These are phyloP conservation scores for Elymus sibiricus DNA, from an alignment of 176 grass and related monocot species.

Conservation along the genomic window DNA sequence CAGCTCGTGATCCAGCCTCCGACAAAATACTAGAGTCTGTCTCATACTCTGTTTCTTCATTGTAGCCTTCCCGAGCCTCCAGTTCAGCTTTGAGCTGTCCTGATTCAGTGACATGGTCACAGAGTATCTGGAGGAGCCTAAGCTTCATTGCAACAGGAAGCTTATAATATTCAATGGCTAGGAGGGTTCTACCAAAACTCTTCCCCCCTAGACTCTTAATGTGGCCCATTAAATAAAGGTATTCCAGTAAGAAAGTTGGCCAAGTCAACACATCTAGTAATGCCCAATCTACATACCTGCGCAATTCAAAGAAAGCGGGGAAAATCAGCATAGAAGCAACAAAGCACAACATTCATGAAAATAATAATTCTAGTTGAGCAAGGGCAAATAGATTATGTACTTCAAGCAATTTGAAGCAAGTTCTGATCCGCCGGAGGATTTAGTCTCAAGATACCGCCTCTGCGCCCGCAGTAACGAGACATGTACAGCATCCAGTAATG, in stretches of 20 bases:
- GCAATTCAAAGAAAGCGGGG: conserved; percentile 13
- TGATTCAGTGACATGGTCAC: conserved; percentile 77
- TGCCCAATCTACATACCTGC: conserved; percentile 81
- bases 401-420: conserved; percentile 82
- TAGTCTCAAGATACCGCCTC: conserved; percentile 64
- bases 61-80: conserved; percentile 68
- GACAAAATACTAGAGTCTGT: conserved; percentile 19
- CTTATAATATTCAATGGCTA: conserved; percentile 68
- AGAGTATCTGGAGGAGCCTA: conserved; percentile 82
- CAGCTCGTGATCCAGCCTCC: conserved; percentile 36
- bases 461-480: conserved; percentile 60
- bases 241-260: conserved; percentile 78
- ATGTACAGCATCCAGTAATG: conserved; percentile 89
- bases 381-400: conserved; percentile 30
- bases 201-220: conserved; percentile 52
- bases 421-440: conserved; percentile 56
- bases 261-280: conserved; percentile 90
- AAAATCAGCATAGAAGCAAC: conserved; percentile 16
- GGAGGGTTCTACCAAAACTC: conserved; percentile 49
- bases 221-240: conserved; percentile 64
- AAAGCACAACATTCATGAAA: conserved; percentile 1
- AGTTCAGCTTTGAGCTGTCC: conserved; percentile 82
- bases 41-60: conserved; percentile 67
- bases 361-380: conserved; percentile 5
- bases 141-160: conserved; percentile 67